These are phyloP conservation scores for Fusarium napiforme DNA, from an alignment of 2,329 filamentous ascomycete species.

Conservation along the genomic window DNA sequence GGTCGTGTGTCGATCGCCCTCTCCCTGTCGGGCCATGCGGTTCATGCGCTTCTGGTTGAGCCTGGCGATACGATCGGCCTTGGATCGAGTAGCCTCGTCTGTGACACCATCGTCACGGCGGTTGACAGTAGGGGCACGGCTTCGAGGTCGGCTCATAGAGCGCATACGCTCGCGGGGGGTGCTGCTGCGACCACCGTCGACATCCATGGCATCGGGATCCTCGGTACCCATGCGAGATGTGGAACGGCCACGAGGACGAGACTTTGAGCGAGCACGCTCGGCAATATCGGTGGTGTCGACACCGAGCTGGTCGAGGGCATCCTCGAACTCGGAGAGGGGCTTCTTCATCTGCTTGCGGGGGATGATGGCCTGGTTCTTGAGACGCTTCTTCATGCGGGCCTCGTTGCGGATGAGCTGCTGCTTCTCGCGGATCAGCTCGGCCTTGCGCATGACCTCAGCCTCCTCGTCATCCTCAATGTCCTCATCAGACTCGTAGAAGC, in stretches of 20 bases:
- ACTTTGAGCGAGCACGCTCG: conserved; percentile 74
- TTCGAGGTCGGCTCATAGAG: conserved; percentile 79
- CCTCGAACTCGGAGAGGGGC: conserved; percentile 87
- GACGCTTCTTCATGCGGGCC: conserved; percentile 91
- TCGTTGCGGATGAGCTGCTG: conserved; percentile 92
- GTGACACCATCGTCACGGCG: conserved; percentile 81
- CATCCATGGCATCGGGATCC: conserved; percentile 80
- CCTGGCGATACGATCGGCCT: conserved; percentile 89
- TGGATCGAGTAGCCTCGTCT: conserved; percentile 72
- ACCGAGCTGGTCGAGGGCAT: conserved; percentile 84
- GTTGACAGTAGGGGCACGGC: conserved; percentile 70
- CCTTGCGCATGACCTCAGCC: conserved; percentile 88
- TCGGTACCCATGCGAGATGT: conserved; percentile 70
- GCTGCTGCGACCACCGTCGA: conserved; percentile 58
- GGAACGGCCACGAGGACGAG: conserved; percentile 77
- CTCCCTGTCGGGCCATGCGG: conserved; percentile 94
- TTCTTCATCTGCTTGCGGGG: conserved; percentile 84
- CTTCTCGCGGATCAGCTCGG: conserved; percentile 95
- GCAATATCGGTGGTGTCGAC: conserved; percentile 82
- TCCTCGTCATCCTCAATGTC: conserved; percentile 89
- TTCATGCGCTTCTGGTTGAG: conserved; percentile 98
- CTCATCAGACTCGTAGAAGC: conserved; percentile 89
- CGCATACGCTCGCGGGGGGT: conserved; percentile 68
- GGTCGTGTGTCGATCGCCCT: conserved; percentile 90
- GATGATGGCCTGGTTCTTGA: conserved; percentile 97